A percentile compares a stretch with the other conserved stretches of the same genome.
These are phyloP conservation scores for Cryptococcus depauperatus DNA, from an alignment of 1,284 basidiomycete species.

Conservation along the genomic window DNA sequence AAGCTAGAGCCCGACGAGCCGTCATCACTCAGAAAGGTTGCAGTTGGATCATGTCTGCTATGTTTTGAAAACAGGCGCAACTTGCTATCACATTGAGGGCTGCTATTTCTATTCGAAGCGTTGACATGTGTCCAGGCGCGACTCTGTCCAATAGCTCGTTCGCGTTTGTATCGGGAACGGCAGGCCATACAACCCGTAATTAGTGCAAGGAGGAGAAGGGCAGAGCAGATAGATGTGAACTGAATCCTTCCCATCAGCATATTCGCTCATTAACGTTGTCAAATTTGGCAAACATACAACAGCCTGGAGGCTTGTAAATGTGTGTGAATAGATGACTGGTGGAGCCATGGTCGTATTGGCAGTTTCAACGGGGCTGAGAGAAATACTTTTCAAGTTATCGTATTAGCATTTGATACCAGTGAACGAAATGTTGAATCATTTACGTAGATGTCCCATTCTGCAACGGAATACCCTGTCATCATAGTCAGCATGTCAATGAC, in stretches of 20 bases:
- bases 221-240: slow-evolving; percentile 32
- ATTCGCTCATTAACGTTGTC: neutral
- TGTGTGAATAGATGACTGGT: slow-evolving; percentile 12
- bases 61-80: no score
- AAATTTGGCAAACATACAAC: slow-evolving; percentile 13
- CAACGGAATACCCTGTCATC: slow-evolving; percentile 3
- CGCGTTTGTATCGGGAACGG: slow-evolving; percentile 16
- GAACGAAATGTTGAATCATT: neutral
- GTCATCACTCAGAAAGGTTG: slow-evolving; percentile 14
- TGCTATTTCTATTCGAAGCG: slow-evolving; percentile 8
- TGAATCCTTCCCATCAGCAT: neutral
- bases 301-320: slow-evolving; percentile 23
- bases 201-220: slow-evolving; percentile 20
- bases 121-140: slow-evolving; percentile 26
- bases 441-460: slow-evolving; percentile 3
- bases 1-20: slow-evolving; percentile 15
- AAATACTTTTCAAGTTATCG: neutral
- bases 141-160: slow-evolving; percentile 17
- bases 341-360: slow-evolving; percentile 8
- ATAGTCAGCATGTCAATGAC: neutral
- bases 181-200: slow-evolving; percentile 22
- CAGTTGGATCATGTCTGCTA: slow-evolving; percentile 2
- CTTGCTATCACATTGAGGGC: no score
- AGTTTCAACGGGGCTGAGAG: neutral
- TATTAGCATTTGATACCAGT: neutral